These are phyloP conservation scores for Calycina herbarum DNA, from an alignment of 2,329 filamentous ascomycete genomes.

Conservation along the genomic window DNA sequence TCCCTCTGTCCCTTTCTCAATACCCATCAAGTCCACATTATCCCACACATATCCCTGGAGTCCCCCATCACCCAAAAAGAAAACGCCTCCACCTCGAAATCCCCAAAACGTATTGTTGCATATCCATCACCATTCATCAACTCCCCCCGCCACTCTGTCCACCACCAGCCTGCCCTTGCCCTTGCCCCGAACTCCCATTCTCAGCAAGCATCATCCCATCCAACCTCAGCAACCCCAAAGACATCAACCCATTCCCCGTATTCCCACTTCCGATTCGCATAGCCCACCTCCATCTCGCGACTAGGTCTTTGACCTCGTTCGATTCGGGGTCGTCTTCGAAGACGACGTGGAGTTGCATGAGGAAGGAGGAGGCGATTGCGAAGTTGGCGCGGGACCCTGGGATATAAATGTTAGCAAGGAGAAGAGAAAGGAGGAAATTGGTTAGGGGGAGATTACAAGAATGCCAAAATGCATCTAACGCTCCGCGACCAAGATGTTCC, in stretches of 20 bases:
- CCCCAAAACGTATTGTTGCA: no score
- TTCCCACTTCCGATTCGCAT: slow-evolving; percentile 33
- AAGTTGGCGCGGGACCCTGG: slow-evolving; percentile 38
- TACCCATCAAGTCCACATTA: no score
- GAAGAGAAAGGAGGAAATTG: background rate
- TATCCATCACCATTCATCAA: no score
- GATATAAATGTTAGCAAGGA: slow-evolving; percentile 2
- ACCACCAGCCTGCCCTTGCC: no score
- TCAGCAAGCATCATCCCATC: slow-evolving; percentile 27
- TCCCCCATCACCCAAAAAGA: no score
- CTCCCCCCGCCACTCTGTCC: no score
- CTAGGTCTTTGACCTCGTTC: slow-evolving; percentile 33
- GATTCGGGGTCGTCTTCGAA: slow-evolving; percentile 31
- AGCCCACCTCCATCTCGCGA: slow-evolving; percentile 36
- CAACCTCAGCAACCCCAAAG: slow-evolving; percentile 34
- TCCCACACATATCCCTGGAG: no score
- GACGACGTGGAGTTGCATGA: slow-evolving; percentile 37
- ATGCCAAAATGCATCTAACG: slow-evolving; percentile 38
- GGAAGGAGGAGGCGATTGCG: slow-evolving; percentile 37
- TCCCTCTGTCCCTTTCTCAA: no score
- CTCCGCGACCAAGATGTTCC: slow-evolving; percentile 33
- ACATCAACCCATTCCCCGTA: slow-evolving; percentile 34
- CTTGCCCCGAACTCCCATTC: background rate
- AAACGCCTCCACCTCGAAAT: no score
- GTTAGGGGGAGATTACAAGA: slow-evolving; percentile 29